Evolutionary conservation across 2,329 filamentous ascomycete genomes (phyloP), one percentile per base, ranked within the genome.

Genomic region (Diaporthe vaccinii): DNA sequence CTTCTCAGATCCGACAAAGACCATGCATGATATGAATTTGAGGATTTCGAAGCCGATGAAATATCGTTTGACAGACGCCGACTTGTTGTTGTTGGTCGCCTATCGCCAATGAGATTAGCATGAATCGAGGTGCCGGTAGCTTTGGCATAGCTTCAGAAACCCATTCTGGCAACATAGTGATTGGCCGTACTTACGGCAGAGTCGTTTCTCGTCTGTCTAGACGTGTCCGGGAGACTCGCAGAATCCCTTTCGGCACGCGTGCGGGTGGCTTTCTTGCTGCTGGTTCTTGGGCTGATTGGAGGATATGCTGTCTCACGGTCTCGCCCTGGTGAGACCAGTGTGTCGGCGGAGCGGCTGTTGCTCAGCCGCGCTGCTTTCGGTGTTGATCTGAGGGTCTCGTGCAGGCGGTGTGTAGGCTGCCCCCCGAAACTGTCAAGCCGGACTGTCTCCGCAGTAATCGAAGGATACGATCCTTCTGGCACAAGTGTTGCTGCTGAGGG

Each of bases 11-110:
- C 61, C 61, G 34, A 65, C 14, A 10, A 65, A 65, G 9, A 49
- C 10, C 61, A 65, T 49, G 4, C 61, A 65, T 65, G 61, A 65
- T 28, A 65, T 34, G 9, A 34, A 65, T 49, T 65, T 65, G 20
- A 65, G 28, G 0, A 65, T 3, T 20, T 65, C 61, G 10, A 65
- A 65, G 10, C 61, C 61, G 41, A 65, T 22, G 28, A 65, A 65
- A 31, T 65, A 65, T 2, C 61, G 2, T 8, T 65, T 65, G 8
- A 65, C 61, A 5, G 61, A 65, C 0, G 41, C 20, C 10, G 61
- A 65, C 10, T 44, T 49, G 9, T 49, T 65, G 41, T 49, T 49
- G 41, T 65, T 28, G 1, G 41, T 31, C 1, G 20, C 49, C 61
- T 65, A 44, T 20, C 1, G 1, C 5, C 39, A 9, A 3, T 65